Base-by-base conservation (phyloP, 202 grass and related monocot species). In the Sporobolus alterniflorus region DNA sequence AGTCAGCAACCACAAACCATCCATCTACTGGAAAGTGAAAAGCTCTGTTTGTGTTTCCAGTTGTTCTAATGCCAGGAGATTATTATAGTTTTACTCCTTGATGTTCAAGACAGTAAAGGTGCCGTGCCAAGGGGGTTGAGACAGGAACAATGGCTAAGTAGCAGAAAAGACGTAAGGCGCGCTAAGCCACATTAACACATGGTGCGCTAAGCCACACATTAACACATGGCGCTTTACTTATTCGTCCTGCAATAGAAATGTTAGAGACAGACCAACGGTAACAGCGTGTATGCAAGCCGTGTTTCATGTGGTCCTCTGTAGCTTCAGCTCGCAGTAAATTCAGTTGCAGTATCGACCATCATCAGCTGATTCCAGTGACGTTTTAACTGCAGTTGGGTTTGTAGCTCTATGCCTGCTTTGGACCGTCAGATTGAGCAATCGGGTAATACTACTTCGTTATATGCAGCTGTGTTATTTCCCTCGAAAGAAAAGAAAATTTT, bases 1-100 rank as follows among this genome's bases (percentile, higher is more conserved):
- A 78, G 59, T 86, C 88, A 67, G 60, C 67, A 55, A 90, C 83
- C 78, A 90, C 50, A 78, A 83, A 74, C 36, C 36, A n/a, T n/a
- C 67, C 63, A 74, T 75, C 67, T 11, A 41, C 69, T 72, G 24
- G 56, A 60, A 60, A 62, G 41, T 33, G 30, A 65, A 70, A 70
- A 48, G 42, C 24, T 15, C 44, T 25, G 71, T 11, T 48, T 43
- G 56, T 16, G 48, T 12, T 78, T 71, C 68, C 43, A 34, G 61
- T 65, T 87, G n/a, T 34, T 67, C 42, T n/a, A 11, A 71, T 64
- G 84, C n/a, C 28, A 52, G 51, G 25, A 80, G 65, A 59, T 80
- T 18, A 69, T 69, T 68, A 74, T 63, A 47, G 56, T 81, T 88
- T 64, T 67, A 84, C 72, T 73, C 73, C 89, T 85, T 91, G 21